A percentile compares a stretch with the other conserved stretches of the same genome.
These are phyloP conservation scores for Rhodamnia rubescens DNA, from an alignment of 345 rosid genomes.

Conservation along the genomic window DNA sequence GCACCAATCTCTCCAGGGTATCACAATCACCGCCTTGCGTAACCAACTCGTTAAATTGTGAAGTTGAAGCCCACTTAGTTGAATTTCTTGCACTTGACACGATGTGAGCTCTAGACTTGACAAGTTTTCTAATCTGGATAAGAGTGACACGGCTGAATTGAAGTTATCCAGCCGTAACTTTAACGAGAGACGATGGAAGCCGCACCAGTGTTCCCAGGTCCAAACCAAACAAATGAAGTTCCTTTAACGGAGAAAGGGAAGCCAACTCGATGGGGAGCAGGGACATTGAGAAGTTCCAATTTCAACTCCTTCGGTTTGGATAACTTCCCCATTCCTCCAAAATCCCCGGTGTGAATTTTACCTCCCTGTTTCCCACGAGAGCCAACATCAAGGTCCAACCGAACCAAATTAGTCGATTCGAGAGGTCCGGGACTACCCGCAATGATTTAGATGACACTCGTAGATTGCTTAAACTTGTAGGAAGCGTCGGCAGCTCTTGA, in stretches of 20 bases:
- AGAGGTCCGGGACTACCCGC: not conserved
- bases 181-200: not conserved
- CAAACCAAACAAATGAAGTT: not conserved
- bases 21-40: accelerated
- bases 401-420: not conserved
- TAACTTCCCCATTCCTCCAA: not conserved
- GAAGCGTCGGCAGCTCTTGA: not conserved
- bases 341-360: not conserved
- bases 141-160: not conserved
- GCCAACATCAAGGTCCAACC: not conserved
- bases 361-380: accelerated
- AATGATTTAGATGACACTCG: not conserved
- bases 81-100: not conserved
- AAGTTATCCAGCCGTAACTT: accelerated
- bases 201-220: not conserved
- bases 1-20: not conserved
- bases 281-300: not conserved
- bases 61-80: not conserved
- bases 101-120: accelerated
- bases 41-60: not conserved
- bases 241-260: not conserved
- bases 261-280: not conserved
- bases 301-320: not conserved
- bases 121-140: not conserved
- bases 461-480: not conserved